Evolutionary conservation across 2,329 filamentous ascomycete genomes (phyloP).

Genomic region (Camillea tinctor): DNA sequence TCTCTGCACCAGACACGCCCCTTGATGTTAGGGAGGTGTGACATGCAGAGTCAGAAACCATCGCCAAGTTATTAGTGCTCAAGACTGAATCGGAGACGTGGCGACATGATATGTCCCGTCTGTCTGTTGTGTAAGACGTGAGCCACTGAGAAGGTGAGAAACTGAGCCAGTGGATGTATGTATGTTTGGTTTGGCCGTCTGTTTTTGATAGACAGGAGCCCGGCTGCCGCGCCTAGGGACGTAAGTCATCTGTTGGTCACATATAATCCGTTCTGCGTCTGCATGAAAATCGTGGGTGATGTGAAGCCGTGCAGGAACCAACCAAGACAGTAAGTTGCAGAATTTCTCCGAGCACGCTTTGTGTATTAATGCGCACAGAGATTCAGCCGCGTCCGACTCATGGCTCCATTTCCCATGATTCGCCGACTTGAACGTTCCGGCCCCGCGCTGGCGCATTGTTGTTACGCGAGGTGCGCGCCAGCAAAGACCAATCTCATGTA

Average conservation of each 20-base stretch:
- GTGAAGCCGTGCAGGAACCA: constrained; percentile 8
- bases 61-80: not conserved
- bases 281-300: constrained; percentile 14
- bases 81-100: not conserved
- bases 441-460: not conserved
- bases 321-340: constrained; percentile 15
- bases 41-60: not conserved
- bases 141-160: too few relatives aligned
- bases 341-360: constrained; percentile 13
- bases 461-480: not conserved
- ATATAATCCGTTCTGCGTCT: constrained; percentile 12
- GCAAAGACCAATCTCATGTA: not conserved
- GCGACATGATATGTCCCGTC: not conserved
- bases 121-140: not conserved
- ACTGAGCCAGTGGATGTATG: not conserved
- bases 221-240: not conserved
- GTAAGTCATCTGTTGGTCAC: constrained; percentile 2
- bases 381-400: not conserved
- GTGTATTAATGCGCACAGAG: not conserved
- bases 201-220: not conserved
- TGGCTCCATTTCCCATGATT: not conserved
- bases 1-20: not conserved
- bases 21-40: not conserved
- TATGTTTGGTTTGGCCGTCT: not conserved
- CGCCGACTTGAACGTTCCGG: not conserved